Percentiles rank a stretch among this genome's conserved stretches.
Conservation (phyloP, 192 early-diverging fungal species). For the Entomortierella lignicola region DNA sequence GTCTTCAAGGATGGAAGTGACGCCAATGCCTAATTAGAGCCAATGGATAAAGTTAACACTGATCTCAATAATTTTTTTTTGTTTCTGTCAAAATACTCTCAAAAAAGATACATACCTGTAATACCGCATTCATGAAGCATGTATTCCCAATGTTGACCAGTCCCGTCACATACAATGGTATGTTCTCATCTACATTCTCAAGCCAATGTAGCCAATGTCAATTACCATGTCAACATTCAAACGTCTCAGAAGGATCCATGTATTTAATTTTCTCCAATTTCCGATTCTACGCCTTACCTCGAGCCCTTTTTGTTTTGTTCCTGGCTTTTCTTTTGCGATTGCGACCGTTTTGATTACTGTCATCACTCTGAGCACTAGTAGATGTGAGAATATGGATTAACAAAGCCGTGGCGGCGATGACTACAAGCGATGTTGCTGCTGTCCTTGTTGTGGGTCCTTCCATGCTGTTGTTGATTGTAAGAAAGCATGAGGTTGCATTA, state of each 20-base stretch:
- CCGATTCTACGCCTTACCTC: not conserved
- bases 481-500: not conserved
- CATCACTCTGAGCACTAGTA: not conserved
- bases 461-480: not conserved
- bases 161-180: slow-evolving; percentile 57
- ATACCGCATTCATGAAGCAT: slow-evolving; percentile 88
- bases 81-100: not conserved
- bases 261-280: no score
- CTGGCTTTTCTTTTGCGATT: slow-evolving; percentile 1
- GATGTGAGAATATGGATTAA: not conserved
- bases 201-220: not conserved
- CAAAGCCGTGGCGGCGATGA: not conserved
- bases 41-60: not conserved
- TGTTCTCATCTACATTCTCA: not conserved
- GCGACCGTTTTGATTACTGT: not conserved
- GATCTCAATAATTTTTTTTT: not conserved
- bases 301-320: not conserved
- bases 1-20: slow-evolving; percentile 26
- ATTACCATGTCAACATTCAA: not conserved
- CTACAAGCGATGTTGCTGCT: no score
- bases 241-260: not conserved
- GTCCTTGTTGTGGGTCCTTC: not conserved
- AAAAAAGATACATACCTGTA: slow-evolving; percentile 64
- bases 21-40: slow-evolving; percentile 25
- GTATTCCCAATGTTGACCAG: slow-evolving; percentile 88